Conservation (phyloP, 441 rosid species). For the Rhodomyrtus psidioides region DNA sequence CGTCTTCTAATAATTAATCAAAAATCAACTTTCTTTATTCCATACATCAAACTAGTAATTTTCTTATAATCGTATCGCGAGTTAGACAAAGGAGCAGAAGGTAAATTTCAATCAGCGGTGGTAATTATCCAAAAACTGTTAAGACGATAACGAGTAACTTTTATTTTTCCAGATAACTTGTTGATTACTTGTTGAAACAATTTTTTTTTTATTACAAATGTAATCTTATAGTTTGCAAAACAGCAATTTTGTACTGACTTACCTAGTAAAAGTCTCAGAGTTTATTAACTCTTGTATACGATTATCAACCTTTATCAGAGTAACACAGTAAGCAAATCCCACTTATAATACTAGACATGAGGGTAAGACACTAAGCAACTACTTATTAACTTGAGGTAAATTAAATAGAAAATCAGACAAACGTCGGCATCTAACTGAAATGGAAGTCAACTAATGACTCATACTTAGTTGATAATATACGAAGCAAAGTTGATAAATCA, state of each 20-base stretch:
- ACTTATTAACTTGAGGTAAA: neutral
- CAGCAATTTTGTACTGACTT: neutral
- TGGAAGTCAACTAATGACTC: neutral
- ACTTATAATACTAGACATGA: neutral
- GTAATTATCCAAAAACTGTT: neutral
- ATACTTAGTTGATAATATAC: neutral
- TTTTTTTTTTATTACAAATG: neutral
- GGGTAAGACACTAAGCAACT: neutral
- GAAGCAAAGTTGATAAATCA: neutral
- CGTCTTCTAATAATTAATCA: slow-evolving; percentile 2
- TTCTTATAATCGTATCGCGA: neutral
- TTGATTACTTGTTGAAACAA: neutral
- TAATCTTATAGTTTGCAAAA: neutral
- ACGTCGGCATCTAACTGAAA: neutral
- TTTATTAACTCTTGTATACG: neutral
- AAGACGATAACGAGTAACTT: neutral
- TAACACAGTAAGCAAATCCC: neutral
- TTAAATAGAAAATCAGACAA: neutral
- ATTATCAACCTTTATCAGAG: neutral
- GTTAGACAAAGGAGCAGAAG: neutral
- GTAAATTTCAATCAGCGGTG: neutral
- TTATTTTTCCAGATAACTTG: neutral
- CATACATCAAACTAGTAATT: neutral
- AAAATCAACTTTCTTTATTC: neutral
- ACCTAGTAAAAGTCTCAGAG: neutral